Evolutionary conservation across 2,329 filamentous ascomycete species (phyloP), one percentile per base, ranked within the genome.

Genomic region (Arachnopeziza araneosa): DNA sequence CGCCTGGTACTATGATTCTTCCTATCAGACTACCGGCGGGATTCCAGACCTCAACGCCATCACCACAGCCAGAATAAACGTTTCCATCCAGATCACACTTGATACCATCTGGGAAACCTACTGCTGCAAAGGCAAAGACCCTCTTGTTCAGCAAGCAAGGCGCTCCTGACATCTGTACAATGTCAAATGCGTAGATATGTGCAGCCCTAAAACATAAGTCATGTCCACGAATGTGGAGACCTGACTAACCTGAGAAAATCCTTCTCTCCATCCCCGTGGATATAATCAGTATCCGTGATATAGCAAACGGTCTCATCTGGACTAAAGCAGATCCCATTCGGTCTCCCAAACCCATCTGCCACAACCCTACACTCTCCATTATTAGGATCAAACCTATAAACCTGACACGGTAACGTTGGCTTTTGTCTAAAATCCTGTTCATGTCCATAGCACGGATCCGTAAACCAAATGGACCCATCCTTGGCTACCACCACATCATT

Each of bases 31-130:
- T 71, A 4, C 79, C 79, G 2, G 72, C 75, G 1, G 74, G 61
- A 52, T 72, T 78, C 75, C 76, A 83, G 1, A 82, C 73, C 61
- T 80, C 78, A n/a, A 83, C 70, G 12, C 80, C 80, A 59, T 79
- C 79, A 2, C 73, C 75, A 59, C 77, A 79, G 0, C 77, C 78
- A 49, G 75, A 72, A 63, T 78, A 86, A 2, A 87, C 77, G 56
- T 85, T 82, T 1, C 83, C 83, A 14, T 78, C 72, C 8, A 75
- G 72, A 64, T 85, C 82, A 60, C 77, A 77, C 61, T 84, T 81
- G 50, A 84, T 73, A 26, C 71, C 74, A 61, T 66, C 73, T 0
- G 82, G 80, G 6, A 78, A 73, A 0, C 80, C 80, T 0, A 71
- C 70, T 36, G 76, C 74, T 0, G 77, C 76, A 62, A 78, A 79